Evolutionary conservation across 2,329 filamentous ascomycete species (phyloP).

Genomic region (Diatrype stigma): DNA sequence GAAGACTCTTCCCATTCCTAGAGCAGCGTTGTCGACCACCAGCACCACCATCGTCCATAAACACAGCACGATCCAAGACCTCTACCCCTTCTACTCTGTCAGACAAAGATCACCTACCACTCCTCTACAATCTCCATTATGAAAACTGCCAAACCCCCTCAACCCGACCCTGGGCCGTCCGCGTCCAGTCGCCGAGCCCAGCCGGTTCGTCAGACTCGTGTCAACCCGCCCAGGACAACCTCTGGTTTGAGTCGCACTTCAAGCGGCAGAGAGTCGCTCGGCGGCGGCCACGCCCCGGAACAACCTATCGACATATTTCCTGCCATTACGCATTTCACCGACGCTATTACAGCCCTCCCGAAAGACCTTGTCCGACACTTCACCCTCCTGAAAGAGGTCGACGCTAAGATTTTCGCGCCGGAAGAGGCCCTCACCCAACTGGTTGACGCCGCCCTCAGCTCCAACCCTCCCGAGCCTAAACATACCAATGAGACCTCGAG

Average conservation of each 20-base stretch:
- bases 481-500: slow-evolving; percentile 40
- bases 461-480: slow-evolving; percentile 43
- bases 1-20: background rate
- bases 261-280: slow-evolving; percentile 41
- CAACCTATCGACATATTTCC: slow-evolving; percentile 65
- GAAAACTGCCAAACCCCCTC: slow-evolving; percentile 51
- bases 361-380: slow-evolving; percentile 95
- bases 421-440: slow-evolving; percentile 78
- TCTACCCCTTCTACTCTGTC: too few species aligned
- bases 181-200: slow-evolving; percentile 58
- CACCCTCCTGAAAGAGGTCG: slow-evolving; percentile 92
- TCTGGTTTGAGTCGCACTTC: slow-evolving; percentile 41
- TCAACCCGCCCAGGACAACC: slow-evolving; percentile 57
- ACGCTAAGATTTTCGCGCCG: slow-evolving; percentile 89
- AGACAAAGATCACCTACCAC: too few species aligned
- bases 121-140: slow-evolving; percentile 32
- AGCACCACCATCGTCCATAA: background rate
- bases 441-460: slow-evolving; percentile 59
- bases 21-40: background rate
- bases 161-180: slow-evolving; percentile 32
- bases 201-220: slow-evolving; percentile 61
- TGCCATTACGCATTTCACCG: slow-evolving; percentile 73
- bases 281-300: slow-evolving; percentile 41
- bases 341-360: slow-evolving; percentile 85
- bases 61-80: too few species aligned